Evolutionary conservation across 805 yeast species (phyloP).

Genomic region (Wickerhamomyces alni): DNA sequence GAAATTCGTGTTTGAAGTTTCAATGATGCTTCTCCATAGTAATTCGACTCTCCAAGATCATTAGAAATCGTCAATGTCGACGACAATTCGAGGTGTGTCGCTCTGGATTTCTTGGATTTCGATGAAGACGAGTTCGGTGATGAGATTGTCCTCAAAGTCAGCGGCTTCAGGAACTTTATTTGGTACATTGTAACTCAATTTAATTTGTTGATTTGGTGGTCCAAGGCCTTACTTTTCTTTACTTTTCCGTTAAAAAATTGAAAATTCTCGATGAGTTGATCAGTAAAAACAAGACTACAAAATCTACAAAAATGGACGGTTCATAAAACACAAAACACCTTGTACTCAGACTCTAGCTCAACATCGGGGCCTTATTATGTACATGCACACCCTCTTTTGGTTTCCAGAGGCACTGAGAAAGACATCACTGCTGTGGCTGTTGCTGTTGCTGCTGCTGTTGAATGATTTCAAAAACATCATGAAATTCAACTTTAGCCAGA

Average conservation of each 20-base stretch:
- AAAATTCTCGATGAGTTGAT: too few species aligned
- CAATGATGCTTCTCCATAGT: conserved; percentile 25
- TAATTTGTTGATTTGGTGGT: too few species aligned
- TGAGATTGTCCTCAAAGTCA: conserved; percentile 4
- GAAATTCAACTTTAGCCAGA: conserved; percentile 16
- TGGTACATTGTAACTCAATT: conserved; percentile 23
- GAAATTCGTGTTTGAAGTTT: conserved; percentile 3
- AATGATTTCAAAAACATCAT: conserved; percentile 13
- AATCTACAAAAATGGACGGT: too few species aligned
- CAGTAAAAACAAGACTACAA: too few species aligned
- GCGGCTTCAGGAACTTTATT: conserved; percentile 29
- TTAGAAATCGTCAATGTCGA: conserved; percentile 26
- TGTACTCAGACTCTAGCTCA: too few species aligned
- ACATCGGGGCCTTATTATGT: too few species aligned
- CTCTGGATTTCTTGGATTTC: conserved; percentile 3
- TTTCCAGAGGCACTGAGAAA: too few species aligned
- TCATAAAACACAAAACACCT: too few species aligned
- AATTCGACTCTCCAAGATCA: conserved; percentile 35
- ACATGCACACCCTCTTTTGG: too few species aligned
- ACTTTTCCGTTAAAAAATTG: too few species aligned
- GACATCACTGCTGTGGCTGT: neutral
- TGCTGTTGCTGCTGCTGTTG: conserved; percentile 3
- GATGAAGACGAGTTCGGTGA: neutral
- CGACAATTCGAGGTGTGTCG: conserved; percentile 11
- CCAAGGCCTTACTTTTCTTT: too few species aligned